These are phyloP conservation scores for Annulohypoxylon bovei DNA, from an alignment of 495 filamentous ascomycete genomes.

Conservation along the genomic window DNA sequence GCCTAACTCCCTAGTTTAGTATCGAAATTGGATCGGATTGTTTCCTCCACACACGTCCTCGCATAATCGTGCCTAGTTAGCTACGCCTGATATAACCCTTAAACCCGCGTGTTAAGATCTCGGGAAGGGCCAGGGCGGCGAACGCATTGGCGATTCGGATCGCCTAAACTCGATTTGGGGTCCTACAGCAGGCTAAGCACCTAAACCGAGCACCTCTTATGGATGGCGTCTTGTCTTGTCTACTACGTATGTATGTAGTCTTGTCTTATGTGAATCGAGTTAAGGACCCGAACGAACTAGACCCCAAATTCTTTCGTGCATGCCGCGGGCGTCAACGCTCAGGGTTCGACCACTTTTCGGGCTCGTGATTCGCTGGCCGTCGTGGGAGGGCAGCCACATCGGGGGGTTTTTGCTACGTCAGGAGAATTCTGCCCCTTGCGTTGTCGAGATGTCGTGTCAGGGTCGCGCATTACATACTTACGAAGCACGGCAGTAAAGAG, in stretches of 20 bases:
- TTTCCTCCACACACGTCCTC: background rate
- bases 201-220: background rate
- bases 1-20: no score
- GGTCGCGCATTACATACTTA: constrained; percentile 31
- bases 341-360: background rate
- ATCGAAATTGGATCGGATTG: background rate
- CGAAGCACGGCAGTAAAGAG: constrained; percentile 11
- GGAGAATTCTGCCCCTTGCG: constrained; percentile 39
- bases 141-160: background rate
- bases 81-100: background rate
- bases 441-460: constrained; percentile 32
- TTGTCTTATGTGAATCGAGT: background rate
- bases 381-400: constrained; percentile 1
- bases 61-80: background rate
- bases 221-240: background rate
- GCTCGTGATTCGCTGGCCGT: constrained; percentile 19
- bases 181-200: background rate
- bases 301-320: constrained; percentile 31
- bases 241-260: background rate
- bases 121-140: background rate
- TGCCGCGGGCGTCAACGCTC: constrained; percentile 13
- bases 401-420: constrained; percentile 6
- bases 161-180: background rate
- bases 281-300: constrained; percentile 9
- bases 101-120: constrained; percentile 4